Percentiles rank a stretch among this genome's conserved stretches.
phyloP scores from a whole-genome alignment of 2,329 filamentous ascomycete genomes.

The Calcarisporium arbuscula region DNA sequence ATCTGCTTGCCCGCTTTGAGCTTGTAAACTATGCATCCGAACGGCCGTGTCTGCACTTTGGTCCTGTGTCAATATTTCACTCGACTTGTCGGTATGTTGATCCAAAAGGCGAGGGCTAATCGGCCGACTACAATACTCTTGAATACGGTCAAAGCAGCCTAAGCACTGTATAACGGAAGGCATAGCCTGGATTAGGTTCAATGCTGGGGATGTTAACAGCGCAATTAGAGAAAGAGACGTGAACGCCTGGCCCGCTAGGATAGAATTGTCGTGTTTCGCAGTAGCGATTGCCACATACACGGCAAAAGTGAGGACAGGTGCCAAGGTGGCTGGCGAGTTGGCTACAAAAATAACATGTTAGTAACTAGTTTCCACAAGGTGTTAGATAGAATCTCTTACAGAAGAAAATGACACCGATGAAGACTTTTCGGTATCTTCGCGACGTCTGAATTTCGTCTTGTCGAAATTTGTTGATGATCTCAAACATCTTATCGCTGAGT shows the following conservation, averaged over 20 bases:
- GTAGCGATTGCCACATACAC: slow-evolving; percentile 19
- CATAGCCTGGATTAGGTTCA: slow-evolving; percentile 15
- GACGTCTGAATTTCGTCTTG: slow-evolving; percentile 22
- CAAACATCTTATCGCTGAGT: slow-evolving; percentile 16
- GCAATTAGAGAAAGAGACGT: slow-evolving; percentile 14
- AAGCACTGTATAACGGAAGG: slow-evolving; percentile 13
- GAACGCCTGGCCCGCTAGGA: slow-evolving; percentile 16
- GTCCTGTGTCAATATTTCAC: too few relatives aligned
- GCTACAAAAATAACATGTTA: slow-evolving; percentile 11
- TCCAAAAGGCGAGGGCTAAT: background rate
- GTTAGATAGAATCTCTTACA: slow-evolving; percentile 11
- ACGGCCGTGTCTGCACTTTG: too few relatives aligned
- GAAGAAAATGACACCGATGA: slow-evolving; percentile 14
- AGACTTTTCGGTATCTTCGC: slow-evolving; percentile 17
- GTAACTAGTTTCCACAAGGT: slow-evolving; percentile 2
- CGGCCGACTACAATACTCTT: slow-evolving; percentile 14
- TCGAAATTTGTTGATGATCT: slow-evolving; percentile 19
- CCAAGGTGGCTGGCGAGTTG: slow-evolving; percentile 12
- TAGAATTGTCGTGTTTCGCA: slow-evolving; percentile 14
- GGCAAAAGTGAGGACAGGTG: slow-evolving; percentile 18
- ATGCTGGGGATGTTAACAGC: slow-evolving; percentile 13
- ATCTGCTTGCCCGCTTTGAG: too few relatives aligned
- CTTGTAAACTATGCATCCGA: too few relatives aligned
- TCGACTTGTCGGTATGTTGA: slow-evolving; percentile 3
- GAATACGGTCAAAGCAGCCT: slow-evolving; percentile 16